These are phyloP conservation scores for Dactylellina haptotyla DNA, from an alignment of 2,329 filamentous ascomycete species.

Conservation along the genomic window DNA sequence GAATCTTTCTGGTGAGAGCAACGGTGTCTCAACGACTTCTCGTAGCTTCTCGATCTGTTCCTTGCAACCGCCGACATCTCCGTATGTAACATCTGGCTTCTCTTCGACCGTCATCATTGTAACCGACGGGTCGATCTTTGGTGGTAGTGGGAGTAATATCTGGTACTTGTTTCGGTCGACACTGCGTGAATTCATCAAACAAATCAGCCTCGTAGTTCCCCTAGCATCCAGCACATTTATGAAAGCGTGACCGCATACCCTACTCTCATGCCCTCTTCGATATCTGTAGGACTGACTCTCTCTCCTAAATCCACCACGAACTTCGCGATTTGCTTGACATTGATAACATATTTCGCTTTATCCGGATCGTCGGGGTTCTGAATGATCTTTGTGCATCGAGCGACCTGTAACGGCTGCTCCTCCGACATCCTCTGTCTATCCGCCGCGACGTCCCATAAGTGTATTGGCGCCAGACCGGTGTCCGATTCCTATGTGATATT, in stretches of 20 bases:
- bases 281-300: slow-evolving; percentile 96
- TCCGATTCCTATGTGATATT: slow-evolving; percentile 81
- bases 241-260: slow-evolving; percentile 67
- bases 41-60: slow-evolving; percentile 99
- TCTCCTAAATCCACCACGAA: slow-evolving; percentile 98
- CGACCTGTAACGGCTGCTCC: slow-evolving; percentile 96
- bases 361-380: slow-evolving; percentile 93
- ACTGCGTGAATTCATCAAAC: slow-evolving; percentile 61
- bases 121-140: slow-evolving; percentile 98
- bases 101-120: slow-evolving; percentile 99
- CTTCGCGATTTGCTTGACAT: slow-evolving; percentile 99
- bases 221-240: neutral
- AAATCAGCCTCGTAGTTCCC: slow-evolving; percentile 19
- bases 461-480: slow-evolving; percentile 95
- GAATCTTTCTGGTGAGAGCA: slow-evolving; percentile 95
- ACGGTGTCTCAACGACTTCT: slow-evolving; percentile 98
- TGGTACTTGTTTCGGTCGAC: slow-evolving; percentile 99
- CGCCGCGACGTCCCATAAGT: slow-evolving; percentile 98
- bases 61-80: slow-evolving; percentile 98
- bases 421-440: slow-evolving; percentile 98
- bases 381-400: slow-evolving; percentile 98
- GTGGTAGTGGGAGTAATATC: slow-evolving; percentile 92
- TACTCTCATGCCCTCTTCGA: slow-evolving; percentile 98
- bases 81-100: slow-evolving; percentile 98
- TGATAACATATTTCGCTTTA: slow-evolving; percentile 99